Evolutionary conservation across 2,329 filamentous ascomycete species (phyloP).

Genomic region (Xylariaceae sp.): DNA sequence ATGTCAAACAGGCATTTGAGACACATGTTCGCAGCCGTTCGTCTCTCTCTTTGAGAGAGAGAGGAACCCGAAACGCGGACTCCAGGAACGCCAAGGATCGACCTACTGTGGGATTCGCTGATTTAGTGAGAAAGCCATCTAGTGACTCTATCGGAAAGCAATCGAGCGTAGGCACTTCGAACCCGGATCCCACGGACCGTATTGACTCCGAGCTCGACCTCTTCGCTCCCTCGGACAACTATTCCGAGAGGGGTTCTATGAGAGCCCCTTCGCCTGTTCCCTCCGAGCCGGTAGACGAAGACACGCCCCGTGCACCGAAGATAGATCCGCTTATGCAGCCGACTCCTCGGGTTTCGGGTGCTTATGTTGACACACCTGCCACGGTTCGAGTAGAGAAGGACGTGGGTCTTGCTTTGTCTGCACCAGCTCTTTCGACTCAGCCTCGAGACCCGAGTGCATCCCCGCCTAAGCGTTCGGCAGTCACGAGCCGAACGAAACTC

Average conservation of each 20-base stretch:
- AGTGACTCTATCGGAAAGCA: slow-evolving; percentile 45
- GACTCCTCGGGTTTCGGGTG: slow-evolving; percentile 50
- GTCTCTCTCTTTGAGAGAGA: slow-evolving; percentile 21
- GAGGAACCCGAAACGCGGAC: slow-evolving; percentile 21
- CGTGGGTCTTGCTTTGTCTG: not conserved
- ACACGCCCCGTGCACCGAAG: slow-evolving; percentile 45
- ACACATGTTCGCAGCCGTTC: slow-evolving; percentile 19
- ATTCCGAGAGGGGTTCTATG: slow-evolving; percentile 51
- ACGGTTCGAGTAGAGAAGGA: slow-evolving; percentile 34
- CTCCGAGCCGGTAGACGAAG: slow-evolving; percentile 35
- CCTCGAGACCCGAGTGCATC: slow-evolving; percentile 15
- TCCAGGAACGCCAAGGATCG: slow-evolving; percentile 30
- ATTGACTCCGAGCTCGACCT: slow-evolving; percentile 53
- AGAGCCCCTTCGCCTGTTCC: slow-evolving; percentile 45
- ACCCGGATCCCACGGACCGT: slow-evolving; percentile 50
- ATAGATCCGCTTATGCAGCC: slow-evolving; percentile 44
- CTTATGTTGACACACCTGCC: slow-evolving; percentile 53
- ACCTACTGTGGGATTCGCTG: slow-evolving; percentile 44
- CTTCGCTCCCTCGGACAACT: slow-evolving; percentile 50
- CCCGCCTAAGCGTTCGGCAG: slow-evolving; percentile 8
- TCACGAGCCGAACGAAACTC: slow-evolving; percentile 7
- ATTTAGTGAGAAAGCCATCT: slow-evolving; percentile 40
- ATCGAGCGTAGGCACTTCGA: slow-evolving; percentile 44
- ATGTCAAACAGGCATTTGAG: slow-evolving; percentile 13
- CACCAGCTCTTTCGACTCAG: slow-evolving; percentile 3